Percentiles rank a stretch among this genome's conserved stretches.
Evolutionary conservation across 495 filamentous ascomycete genomes (phyloP).

Genomic region (Bathelium albidoporum): DNA sequence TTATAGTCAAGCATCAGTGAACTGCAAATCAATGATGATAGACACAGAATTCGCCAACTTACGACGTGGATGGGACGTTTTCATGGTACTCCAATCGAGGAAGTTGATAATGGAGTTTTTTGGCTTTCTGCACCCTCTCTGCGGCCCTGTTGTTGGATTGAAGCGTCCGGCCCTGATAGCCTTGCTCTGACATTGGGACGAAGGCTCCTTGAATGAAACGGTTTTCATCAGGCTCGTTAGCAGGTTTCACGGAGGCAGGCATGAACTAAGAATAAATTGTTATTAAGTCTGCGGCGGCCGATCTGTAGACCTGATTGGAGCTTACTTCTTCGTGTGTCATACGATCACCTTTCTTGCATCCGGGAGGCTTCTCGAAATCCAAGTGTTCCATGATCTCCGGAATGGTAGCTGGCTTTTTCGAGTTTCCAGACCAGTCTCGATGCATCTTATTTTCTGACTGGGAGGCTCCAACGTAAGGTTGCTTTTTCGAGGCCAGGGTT

Average conservation of each 20-base stretch:
- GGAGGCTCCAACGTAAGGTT: background rate
- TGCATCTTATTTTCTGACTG: background rate
- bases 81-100: background rate
- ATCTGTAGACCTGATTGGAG: background rate
- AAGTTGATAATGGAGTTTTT: background rate
- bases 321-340: background rate
- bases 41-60: background rate
- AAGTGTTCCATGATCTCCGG: background rate
- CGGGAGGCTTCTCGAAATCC: background rate
- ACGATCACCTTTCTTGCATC: background rate
- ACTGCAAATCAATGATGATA: background rate
- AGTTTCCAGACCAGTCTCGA: background rate
- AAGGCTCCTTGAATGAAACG: background rate
- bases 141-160: background rate
- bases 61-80: background rate
- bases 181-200: background rate
- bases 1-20: background rate
- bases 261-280: background rate
- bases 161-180: background rate
- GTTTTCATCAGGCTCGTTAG: background rate
- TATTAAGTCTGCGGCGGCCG: background rate
- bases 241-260: background rate
- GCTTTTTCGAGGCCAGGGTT: background rate
- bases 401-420: background rate
- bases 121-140: background rate